A percentile compares a stretch with the other conserved stretches of the same genome.
Conservation (phyloP, 306 rosid genomes). For the Ziziphus jujuba region DNA sequence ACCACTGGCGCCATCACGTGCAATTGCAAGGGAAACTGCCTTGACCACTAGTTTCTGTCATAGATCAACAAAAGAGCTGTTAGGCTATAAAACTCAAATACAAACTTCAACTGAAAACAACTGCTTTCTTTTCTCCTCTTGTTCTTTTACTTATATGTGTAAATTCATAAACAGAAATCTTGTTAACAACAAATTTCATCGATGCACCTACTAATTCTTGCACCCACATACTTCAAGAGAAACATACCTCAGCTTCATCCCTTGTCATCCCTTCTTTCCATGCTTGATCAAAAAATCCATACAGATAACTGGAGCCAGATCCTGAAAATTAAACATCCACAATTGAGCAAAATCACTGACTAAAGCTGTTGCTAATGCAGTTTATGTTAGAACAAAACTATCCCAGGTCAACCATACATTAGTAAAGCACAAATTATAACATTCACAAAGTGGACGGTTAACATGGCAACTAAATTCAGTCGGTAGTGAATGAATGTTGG, state of each 20-base stretch:
- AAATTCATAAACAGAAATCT: too few relatives aligned
- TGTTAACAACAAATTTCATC: neutral
- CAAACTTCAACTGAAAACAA: neutral
- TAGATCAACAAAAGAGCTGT: constrained; percentile 10
- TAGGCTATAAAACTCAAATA: constrained; percentile 6
- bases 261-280: constrained; percentile 98
- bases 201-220: constrained; percentile 3
- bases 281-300: constrained; percentile 93
- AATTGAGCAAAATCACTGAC: neutral
- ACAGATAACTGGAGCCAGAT: constrained; percentile 96
- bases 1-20: constrained; percentile 98
- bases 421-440: neutral
- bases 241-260: constrained; percentile 94
- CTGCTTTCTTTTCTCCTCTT: neutral
- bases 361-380: neutral
- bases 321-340: constrained; percentile 47
- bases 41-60: constrained; percentile 77
- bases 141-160: neutral
- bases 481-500: neutral
- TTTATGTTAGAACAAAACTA: neutral
- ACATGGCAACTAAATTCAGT: neutral
- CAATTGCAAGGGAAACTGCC: constrained; percentile 97
- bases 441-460: neutral
- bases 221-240: constrained; percentile 20
- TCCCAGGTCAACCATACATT: neutral